Conservation (phyloP, 2,329 filamentous ascomycete genomes). For the Colletotrichum lupini region DNA sequence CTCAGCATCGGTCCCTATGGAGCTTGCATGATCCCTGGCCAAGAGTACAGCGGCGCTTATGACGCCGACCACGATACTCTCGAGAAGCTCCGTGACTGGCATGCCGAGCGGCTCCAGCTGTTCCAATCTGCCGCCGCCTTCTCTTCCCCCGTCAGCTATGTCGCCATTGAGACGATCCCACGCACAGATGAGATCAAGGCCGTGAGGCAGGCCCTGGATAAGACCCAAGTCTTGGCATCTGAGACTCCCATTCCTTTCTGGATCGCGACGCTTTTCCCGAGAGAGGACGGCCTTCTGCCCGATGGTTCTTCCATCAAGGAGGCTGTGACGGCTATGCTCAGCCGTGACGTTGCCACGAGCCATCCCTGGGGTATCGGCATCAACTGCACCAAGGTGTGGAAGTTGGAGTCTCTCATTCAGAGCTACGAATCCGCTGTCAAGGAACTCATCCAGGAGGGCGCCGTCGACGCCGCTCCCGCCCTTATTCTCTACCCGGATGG, state of each 20-base stretch:
- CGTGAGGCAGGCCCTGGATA: slow-evolving; percentile 57
- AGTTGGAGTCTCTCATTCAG: slow-evolving; percentile 65
- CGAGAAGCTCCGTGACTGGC: slow-evolving; percentile 64
- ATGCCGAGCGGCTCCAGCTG: slow-evolving; percentile 62
- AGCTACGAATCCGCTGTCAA: slow-evolving; percentile 63
- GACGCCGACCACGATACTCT: slow-evolving; percentile 58
- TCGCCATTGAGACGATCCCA: slow-evolving; percentile 76
- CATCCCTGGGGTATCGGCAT: slow-evolving; percentile 73
- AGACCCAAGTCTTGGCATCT: slow-evolving; percentile 41
- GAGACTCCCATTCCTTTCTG: slow-evolving; percentile 59
- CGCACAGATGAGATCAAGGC: slow-evolving; percentile 71
- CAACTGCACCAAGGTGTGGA: slow-evolving; percentile 75
- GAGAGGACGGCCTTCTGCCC: slow-evolving; percentile 62
- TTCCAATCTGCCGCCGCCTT: slow-evolving; percentile 56
- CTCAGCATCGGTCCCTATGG: slow-evolving; percentile 75
- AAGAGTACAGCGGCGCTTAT: slow-evolving; percentile 74
- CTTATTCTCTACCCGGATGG: slow-evolving; percentile 77
- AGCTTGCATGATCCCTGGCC: slow-evolving; percentile 72
- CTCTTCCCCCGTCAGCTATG: slow-evolving; percentile 57
- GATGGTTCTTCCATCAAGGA: slow-evolving; percentile 60
- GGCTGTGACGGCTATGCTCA: slow-evolving; percentile 52
- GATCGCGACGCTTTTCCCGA: slow-evolving; percentile 73
- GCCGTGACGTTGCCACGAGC: slow-evolving; percentile 36
- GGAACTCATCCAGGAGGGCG: slow-evolving; percentile 47
- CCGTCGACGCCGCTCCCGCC: slow-evolving; percentile 56